A percentile compares a stretch with the other conserved stretches of the same genome.
Conservation (phyloP, 768 basidiomycete genomes). For the Piloderma croceum region DNA sequence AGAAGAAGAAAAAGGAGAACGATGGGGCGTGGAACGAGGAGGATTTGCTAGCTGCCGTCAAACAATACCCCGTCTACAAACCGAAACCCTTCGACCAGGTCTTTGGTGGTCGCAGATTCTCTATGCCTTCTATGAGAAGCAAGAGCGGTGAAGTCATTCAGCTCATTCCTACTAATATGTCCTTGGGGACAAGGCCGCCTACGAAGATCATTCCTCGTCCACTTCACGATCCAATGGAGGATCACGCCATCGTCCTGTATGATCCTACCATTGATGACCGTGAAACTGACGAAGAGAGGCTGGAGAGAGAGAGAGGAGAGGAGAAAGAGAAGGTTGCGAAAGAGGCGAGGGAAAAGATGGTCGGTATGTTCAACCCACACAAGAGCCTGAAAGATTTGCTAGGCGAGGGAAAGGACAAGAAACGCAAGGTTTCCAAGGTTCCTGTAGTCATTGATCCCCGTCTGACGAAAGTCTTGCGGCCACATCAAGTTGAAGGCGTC, state of each 20-base stretch:
- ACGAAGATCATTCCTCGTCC: constrained; percentile 82
- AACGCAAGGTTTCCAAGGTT: constrained; percentile 67
- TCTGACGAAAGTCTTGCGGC: constrained; percentile 81
- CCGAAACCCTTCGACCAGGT: constrained; percentile 70
- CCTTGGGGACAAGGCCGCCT: constrained; percentile 82
- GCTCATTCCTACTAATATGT: constrained; percentile 55
- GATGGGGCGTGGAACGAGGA: constrained; percentile 60
- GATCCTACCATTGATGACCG: constrained; percentile 93
- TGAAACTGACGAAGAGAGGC: constrained; percentile 83
- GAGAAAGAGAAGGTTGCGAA: constrained; percentile 55
- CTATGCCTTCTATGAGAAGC: constrained; percentile 75
- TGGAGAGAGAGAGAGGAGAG: constrained; percentile 69
- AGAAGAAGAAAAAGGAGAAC: constrained; percentile 64
- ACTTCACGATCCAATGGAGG: constrained; percentile 95
- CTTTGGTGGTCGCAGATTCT: constrained; percentile 53
- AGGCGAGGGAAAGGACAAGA: constrained; percentile 66
- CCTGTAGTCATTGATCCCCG: constrained; percentile 95
- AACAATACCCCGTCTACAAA: constrained; percentile 73
- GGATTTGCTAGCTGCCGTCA: constrained; percentile 55
- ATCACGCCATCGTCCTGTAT: constrained; percentile 95
- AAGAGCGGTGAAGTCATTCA: constrained; percentile 61
- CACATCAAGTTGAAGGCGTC: constrained; percentile 98
- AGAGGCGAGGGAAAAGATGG: constrained; percentile 65
- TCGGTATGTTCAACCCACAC: constrained; percentile 81
- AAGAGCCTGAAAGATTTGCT: constrained; percentile 80